phyloP scores from a whole-genome alignment of 169 alveolate genomes.

The Toxoplasma gondii region DNA sequence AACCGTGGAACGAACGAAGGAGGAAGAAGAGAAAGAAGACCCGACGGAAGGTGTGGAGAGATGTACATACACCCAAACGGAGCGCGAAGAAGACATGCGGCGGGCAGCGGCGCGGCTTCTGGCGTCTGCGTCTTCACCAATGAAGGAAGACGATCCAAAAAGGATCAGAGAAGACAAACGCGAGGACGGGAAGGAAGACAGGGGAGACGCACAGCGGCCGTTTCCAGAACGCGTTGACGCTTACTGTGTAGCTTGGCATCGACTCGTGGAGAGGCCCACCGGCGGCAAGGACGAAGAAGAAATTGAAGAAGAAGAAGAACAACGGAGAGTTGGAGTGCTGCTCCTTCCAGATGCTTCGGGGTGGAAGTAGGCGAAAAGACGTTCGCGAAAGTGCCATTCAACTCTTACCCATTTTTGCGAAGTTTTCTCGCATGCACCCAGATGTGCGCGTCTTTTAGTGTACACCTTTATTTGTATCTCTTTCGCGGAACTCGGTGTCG shows the following conservation, averaged over 20 bases:
- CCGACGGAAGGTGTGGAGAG: neutral
- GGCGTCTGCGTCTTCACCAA: neutral
- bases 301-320: neutral
- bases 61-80: slow-evolving; percentile 11
- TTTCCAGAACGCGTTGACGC: neutral
- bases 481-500: too few relatives aligned
- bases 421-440: too few relatives aligned
- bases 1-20: neutral
- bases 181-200: too few relatives aligned
- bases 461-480: too few relatives aligned
- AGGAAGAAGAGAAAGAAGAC: neutral
- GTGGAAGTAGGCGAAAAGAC: neutral
- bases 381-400: neutral
- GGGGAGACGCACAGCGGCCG: neutral
- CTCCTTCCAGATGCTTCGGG: slow-evolving; percentile 12
- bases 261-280: neutral
- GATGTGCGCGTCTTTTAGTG: too few relatives aligned
- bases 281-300: neutral
- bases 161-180: too few relatives aligned
- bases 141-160: neutral
- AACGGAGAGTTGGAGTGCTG: neutral
- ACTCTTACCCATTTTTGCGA: too few relatives aligned
- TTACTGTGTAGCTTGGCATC: neutral
- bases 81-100: neutral
- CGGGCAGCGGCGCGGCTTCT: neutral